Evolutionary conservation across 2,329 filamentous ascomycete species (phyloP), one percentile per base, ranked within the genome.

Genomic region (Beauveria australis): DNA sequence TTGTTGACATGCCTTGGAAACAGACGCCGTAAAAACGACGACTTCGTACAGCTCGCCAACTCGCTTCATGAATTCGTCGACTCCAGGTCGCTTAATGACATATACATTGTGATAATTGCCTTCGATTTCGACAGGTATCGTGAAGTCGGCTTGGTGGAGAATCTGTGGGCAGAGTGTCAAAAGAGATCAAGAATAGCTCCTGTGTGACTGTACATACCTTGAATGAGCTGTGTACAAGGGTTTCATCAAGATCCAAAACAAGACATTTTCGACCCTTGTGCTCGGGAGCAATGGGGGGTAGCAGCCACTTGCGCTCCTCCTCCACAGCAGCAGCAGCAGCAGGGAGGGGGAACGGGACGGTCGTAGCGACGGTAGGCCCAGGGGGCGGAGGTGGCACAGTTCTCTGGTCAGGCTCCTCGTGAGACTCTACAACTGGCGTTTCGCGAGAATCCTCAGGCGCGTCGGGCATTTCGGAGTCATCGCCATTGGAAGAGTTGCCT

Each of bases 71-170:
- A 99, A 99, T 65, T 95, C 88, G 72, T 99, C 94, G 22, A 99
- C 94, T 59, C 94, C 94, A n/a, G 94, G 94, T 69, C 94, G 86
- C 78, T 99, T 99, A 74, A 99, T 99, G 66, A 99, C 94, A 72
- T 99, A 99, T 59, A 99, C 95, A 70, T 99, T 99, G 77, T 99
- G 94, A 72, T 95, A 97, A 74, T 96, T 95, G 61, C 94, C 94
- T 78, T 99, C 94, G 65, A 99, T 99, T 71, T 99, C 94, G 33
- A 99, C 94, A 0, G 94, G 94, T 71, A 99, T 97, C 6, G 94
- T 99, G 72, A 99, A 97, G 75, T 99, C 94, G 62, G 94, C 94
- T 79, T 97, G 93, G 70, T 97, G 92, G 51, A 99, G 82, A 67
- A 97, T 94, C 92, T 97, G 70, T 7, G 12, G 48, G 37, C 33